Evolutionary conservation across 805 yeast genomes (phyloP).

Genomic region (Candida caryicola): DNA sequence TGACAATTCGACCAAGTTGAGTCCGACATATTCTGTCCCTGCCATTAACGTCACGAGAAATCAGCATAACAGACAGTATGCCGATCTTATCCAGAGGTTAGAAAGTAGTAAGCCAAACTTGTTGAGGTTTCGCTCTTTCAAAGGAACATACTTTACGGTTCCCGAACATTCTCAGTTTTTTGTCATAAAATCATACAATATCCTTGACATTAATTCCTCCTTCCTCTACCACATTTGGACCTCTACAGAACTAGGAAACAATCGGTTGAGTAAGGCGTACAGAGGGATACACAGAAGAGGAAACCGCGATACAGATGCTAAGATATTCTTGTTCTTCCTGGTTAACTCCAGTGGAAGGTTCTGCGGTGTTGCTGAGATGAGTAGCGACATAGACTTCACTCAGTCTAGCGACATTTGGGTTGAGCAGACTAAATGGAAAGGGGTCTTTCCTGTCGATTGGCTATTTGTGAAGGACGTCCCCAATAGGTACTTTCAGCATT

Average conservation of each 20-base stretch:
- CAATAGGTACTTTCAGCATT: conserved; percentile 44
- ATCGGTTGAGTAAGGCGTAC: conserved; percentile 47
- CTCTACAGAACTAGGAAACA: conserved; percentile 56
- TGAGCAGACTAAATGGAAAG: conserved; percentile 48
- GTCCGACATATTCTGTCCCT: no score
- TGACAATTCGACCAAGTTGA: no score
- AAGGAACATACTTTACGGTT: conserved; percentile 15
- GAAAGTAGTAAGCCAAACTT: not conserved
- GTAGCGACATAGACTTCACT: conserved; percentile 31
- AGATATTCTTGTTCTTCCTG: conserved; percentile 52
- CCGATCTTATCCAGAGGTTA: not conserved
- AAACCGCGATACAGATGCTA: conserved; percentile 17
- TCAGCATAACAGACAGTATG: not conserved
- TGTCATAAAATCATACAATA: conserved; percentile 54
- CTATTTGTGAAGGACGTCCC: conserved; percentile 48
- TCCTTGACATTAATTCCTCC: conserved; percentile 49
- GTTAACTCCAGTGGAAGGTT: conserved; percentile 57
- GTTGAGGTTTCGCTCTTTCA: conserved; percentile 12
- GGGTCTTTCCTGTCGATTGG: conserved; percentile 56
- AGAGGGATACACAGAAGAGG: conserved; percentile 16
- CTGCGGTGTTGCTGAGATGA: conserved; percentile 60
- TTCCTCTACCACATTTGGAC: conserved; percentile 54
- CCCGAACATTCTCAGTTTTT: conserved; percentile 34
- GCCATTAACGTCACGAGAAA: no score
- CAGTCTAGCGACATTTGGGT: conserved; percentile 45